Percentiles rank a stretch among this genome's conserved stretches.
These are phyloP conservation scores for Ganoderma meredithae DNA, from an alignment of 1,284 basidiomycete genomes.

Conservation along the genomic window DNA sequence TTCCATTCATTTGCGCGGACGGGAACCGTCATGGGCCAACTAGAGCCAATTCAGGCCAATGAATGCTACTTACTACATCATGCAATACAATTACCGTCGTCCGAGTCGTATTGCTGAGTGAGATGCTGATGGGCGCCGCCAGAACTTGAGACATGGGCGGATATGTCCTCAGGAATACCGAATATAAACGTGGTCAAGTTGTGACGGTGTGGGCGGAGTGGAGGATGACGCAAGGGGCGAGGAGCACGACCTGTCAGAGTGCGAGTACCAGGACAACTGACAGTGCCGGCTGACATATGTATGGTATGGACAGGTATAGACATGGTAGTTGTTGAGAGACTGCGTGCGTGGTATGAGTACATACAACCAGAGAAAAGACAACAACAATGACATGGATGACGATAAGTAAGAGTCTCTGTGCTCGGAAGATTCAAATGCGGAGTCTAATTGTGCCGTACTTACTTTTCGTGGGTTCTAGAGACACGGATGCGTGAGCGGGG, in stretches of 20 bases:
- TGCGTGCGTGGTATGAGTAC: conserved; percentile 1
- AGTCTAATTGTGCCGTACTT: neutral
- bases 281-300: too few species aligned
- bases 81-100: neutral
- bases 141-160: neutral
- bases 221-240: too few species aligned
- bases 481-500: neutral
- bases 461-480: neutral
- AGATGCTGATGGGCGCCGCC: neutral
- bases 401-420: neutral
- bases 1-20: neutral
- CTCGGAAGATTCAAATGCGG: neutral
- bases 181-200: too few species aligned
- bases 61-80: neutral
- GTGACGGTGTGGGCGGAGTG: too few species aligned
- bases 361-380: neutral
- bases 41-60: neutral
- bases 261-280: too few species aligned
- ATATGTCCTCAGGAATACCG: neutral
- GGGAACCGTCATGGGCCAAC: neutral
- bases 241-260: too few species aligned
- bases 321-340: neutral
- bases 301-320: too few species aligned
- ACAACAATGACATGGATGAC: neutral
- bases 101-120: neutral